Base-by-base conservation (phyloP, 2,329 filamentous ascomycete species). In the Annulohypoxylon truncatum region DNA sequence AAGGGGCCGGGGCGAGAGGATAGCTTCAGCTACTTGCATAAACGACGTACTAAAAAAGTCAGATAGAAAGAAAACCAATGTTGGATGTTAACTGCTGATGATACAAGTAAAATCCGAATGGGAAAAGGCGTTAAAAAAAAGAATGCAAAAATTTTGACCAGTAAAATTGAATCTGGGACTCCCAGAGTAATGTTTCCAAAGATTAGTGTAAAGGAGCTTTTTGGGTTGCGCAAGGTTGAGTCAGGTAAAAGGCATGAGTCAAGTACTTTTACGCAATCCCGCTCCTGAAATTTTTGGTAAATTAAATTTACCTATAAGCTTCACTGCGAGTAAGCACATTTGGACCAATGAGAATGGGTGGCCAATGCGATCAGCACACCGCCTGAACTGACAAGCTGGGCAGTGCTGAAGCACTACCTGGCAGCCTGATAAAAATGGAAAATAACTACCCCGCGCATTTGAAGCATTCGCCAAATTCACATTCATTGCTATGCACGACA, bases 181-280 rank as follows among this genome's bases (percentile, higher is more conserved):
- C 61, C 64, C 69, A 66, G 67, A 68, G 18, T 50, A 68, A 35
- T 66, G 62, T 62, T 71, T 71, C 69, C 69, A 71, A 71, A 71
- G 69, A 71, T 71, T 71, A 58, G 62, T 61, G 54, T 60, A 71
- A 70, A 66, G 69, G 69, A 71, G 69, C 66, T 61, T 64, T 61
- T 52, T 71, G 69, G 69, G 69, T 69, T 66, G 26, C 60, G 64
- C 67, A 71, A 62, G 69, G 67, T 69, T 66, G 61, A 68, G 65
- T 71, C 64, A 68, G 69, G 69, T 71, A 71, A 71, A 71, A 71
- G 69, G 69, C 69, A 71, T 68, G 64, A 71, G 60, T 65, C 61
- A 66, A 69, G 62, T 71, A 61, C 69, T 70, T 67, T 67, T 71
- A 71, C 64, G 47, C 67, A 69, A 68, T 69, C 69, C 69, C 69